Percentiles rank a stretch among this genome's conserved stretches.
phyloP scores from a whole-genome alignment of 306 rosid genomes.

The Astragalus glycyphyllos region DNA sequence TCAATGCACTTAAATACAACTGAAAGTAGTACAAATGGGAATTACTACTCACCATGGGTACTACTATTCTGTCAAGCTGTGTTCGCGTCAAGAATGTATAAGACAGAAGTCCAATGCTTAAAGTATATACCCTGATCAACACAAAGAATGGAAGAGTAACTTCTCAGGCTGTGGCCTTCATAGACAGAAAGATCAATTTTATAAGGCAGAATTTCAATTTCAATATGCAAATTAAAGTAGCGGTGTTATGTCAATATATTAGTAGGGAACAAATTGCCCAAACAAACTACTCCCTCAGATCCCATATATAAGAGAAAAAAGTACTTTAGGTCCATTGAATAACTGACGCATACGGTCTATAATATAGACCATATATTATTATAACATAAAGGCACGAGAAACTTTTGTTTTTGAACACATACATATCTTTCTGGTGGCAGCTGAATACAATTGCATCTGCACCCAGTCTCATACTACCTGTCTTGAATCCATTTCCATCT shows the following conservation, averaged over 20 bases:
- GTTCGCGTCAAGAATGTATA: slow-evolving; percentile 71
- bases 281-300: background rate
- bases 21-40: slow-evolving; percentile 17
- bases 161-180: slow-evolving; percentile 2
- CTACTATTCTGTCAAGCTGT: slow-evolving; percentile 77
- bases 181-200: slow-evolving; percentile 22
- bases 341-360: too few species aligned
- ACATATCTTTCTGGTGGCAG: slow-evolving; percentile 67
- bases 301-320: too few species aligned
- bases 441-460: slow-evolving; percentile 91
- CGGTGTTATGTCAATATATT: background rate
- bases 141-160: background rate
- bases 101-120: slow-evolving; percentile 91
- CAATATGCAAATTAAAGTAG: slow-evolving; percentile 19
- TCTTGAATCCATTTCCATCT: slow-evolving; percentile 99
- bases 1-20: slow-evolving; percentile 14
- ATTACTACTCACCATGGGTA: slow-evolving; percentile 83
- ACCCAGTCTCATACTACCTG: slow-evolving; percentile 97
- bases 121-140: slow-evolving; percentile 66
- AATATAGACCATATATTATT: too few species aligned
- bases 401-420: slow-evolving; percentile 38
- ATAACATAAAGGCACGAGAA: background rate
- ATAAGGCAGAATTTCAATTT: slow-evolving; percentile 11
- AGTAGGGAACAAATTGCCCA: background rate
- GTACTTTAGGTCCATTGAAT: too few species aligned